A percentile compares a stretch with the other conserved stretches of the same genome.
These are phyloP conservation scores for Gossypium trilobum DNA, from an alignment of 441 rosid species.

Conservation along the genomic window DNA sequence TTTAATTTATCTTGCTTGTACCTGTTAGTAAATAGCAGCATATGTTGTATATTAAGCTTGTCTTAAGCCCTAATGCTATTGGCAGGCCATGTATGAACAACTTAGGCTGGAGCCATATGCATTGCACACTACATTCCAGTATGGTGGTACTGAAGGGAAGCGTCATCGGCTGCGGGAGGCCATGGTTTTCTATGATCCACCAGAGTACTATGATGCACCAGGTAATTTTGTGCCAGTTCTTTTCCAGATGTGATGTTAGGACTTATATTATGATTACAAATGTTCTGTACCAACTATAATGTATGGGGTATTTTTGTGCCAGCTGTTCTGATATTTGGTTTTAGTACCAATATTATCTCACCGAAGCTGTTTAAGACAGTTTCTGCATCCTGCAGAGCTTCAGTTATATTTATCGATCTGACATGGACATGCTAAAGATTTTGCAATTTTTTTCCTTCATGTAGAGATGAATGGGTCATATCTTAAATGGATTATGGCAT, in stretches of 20 bases:
- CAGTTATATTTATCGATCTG: neutral
- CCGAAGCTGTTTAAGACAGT: neutral
- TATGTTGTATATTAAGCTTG: slow-evolving; percentile 8
- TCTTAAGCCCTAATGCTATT: slow-evolving; percentile 20
- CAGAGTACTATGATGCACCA: slow-evolving; percentile 75
- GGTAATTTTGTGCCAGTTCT: slow-evolving; percentile 36
- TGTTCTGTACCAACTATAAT: neutral
- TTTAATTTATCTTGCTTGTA: slow-evolving; percentile 10
- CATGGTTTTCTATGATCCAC: slow-evolving; percentile 83
- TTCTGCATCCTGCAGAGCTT: neutral
- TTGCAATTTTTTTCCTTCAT: neutral
- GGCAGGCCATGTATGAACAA: slow-evolving; percentile 83
- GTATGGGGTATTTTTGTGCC: neutral
- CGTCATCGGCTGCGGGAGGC: slow-evolving; percentile 92
- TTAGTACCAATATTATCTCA: slow-evolving; percentile 1
- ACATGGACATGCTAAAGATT: neutral
- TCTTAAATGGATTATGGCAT: neutral
- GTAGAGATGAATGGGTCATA: slow-evolving; percentile 3
- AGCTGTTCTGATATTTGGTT: neutral
- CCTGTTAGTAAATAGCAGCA: neutral
- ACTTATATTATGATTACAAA: neutral
- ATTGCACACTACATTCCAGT: slow-evolving; percentile 96
- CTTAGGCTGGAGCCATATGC: slow-evolving; percentile 91
- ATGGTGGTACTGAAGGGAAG: slow-evolving; percentile 95
- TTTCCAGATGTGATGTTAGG: neutral